These are phyloP conservation scores for Fusarium sp. DNA, from an alignment of 2,329 filamentous ascomycete species.

Conservation along the genomic window DNA sequence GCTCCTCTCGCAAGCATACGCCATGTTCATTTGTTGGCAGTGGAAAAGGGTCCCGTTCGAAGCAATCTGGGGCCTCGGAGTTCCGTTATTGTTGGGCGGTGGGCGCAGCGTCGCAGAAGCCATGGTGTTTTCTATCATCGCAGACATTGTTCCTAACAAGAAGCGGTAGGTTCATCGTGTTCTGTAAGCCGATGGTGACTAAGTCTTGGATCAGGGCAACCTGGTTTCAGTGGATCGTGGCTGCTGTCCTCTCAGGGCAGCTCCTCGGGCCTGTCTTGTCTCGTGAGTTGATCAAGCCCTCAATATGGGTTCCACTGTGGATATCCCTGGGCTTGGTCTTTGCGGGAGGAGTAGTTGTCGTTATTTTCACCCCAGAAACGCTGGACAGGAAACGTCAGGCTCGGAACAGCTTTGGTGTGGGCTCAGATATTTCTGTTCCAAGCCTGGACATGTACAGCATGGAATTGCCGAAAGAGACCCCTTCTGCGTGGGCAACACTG, in stretches of 20 bases:
- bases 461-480: neutral
- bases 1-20: conserved; percentile 42
- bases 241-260: conserved; percentile 41
- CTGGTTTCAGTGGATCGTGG: conserved; percentile 47
- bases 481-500: conserved; percentile 11
- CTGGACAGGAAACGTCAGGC: conserved; percentile 9
- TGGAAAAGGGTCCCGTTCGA: conserved; percentile 39
- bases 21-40: conserved; percentile 40
- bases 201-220: conserved; percentile 29
- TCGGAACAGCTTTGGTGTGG: neutral
- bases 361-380: conserved; percentile 43
- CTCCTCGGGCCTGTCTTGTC: conserved; percentile 42
- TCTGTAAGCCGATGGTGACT: neutral
- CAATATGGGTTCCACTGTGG: conserved; percentile 43
- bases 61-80: conserved; percentile 46
- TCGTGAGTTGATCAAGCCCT: conserved; percentile 28
- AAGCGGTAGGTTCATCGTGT: conserved; percentile 29
- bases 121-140: conserved; percentile 49
- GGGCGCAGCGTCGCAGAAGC: conserved; percentile 47
- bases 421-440: neutral
- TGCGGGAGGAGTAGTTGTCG: conserved; percentile 32
- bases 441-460: neutral
- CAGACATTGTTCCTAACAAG: conserved; percentile 32
- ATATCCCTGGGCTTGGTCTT: conserved; percentile 39
- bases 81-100: conserved; percentile 44